These are phyloP conservation scores for Sequoiadendron giganteum DNA, from an alignment of 75 land plant species.

Conservation along the genomic window DNA sequence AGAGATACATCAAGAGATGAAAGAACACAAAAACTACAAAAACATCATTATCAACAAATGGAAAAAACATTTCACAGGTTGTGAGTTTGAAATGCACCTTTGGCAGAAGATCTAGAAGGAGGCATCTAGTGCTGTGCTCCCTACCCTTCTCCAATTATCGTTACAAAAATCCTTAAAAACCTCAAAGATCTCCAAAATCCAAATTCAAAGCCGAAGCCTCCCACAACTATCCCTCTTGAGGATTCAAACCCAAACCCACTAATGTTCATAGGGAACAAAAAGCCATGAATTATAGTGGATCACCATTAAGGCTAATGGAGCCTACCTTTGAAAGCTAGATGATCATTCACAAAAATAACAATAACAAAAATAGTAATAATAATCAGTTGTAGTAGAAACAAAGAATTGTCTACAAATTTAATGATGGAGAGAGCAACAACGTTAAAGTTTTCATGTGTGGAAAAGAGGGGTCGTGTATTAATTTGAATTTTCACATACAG, in stretches of 20 bases:
- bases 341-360: neutral
- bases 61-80: neutral
- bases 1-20: neutral
- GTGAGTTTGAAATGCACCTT: conserved; percentile 1
- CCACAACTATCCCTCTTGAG: neutral
- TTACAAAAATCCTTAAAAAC: neutral
- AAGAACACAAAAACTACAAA: neutral
- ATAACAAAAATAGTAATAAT: too few relatives aligned
- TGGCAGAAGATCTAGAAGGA: neutral
- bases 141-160: neutral
- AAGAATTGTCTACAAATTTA: neutral
- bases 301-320: neutral
- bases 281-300: too few relatives aligned
- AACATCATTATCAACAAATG: neutral
- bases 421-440: neutral
- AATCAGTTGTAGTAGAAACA: neutral
- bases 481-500: conserved; percentile 9
- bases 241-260: neutral
- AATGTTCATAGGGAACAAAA: neutral
- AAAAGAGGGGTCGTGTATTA: neutral
- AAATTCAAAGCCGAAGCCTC: neutral
- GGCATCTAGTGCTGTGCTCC: conserved; percentile 13
- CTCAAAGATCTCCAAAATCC: too few relatives aligned
- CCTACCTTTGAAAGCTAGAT: neutral
- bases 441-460: conserved; percentile 3